These are phyloP conservation scores for Yamadazyma diospyri DNA, from an alignment of 1,139 yeast species.

Conservation along the genomic window DNA sequence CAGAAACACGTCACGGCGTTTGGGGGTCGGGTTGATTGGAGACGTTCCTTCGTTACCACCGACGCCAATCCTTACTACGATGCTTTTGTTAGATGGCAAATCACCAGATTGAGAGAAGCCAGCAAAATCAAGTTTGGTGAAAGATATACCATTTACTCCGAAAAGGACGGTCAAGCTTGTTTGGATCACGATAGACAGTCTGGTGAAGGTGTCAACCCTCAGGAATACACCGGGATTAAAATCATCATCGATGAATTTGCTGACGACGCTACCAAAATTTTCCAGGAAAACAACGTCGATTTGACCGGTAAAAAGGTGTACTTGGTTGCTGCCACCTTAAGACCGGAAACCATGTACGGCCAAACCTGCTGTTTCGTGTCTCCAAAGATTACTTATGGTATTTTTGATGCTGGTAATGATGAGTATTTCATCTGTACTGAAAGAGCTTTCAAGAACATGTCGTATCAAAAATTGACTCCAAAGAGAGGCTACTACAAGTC, in stretches of 20 bases:
- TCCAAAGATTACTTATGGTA: constrained; percentile 89
- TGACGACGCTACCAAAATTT: constrained; percentile 47
- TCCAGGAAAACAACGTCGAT: constrained; percentile 48
- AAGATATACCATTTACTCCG: constrained; percentile 95
- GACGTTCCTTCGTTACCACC: constrained; percentile 94
- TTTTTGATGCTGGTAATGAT: constrained; percentile 80
- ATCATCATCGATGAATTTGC: constrained; percentile 66
- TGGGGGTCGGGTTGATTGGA: constrained; percentile 98
- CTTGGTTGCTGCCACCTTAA: constrained; percentile 93
- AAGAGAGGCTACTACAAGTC: constrained; percentile 75
- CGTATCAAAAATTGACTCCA: constrained; percentile 91
- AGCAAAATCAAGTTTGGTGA: constrained; percentile 97
- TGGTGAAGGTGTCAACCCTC: constrained; percentile 97
- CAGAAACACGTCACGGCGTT: constrained; percentile 74
- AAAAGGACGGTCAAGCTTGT: constrained; percentile 98
- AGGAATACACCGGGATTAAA: constrained; percentile 93
- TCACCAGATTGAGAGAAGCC: constrained; percentile 77
- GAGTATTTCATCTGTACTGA: constrained; percentile 84
- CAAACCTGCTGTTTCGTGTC: constrained; percentile 98
- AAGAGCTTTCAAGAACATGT: constrained; percentile 98
- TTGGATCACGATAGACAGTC: constrained; percentile 98
- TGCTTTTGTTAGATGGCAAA: constrained; percentile 95
- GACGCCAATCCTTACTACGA: constrained; percentile 94
- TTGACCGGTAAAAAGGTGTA: constrained; percentile 57
- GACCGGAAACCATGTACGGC: constrained; percentile 99